A percentile compares a stretch with the other conserved stretches of the same genome.
These are phyloP conservation scores for Botrytis cinerea DNA, from an alignment of 2,329 filamentous ascomycete genomes.

Conservation along the genomic window DNA sequence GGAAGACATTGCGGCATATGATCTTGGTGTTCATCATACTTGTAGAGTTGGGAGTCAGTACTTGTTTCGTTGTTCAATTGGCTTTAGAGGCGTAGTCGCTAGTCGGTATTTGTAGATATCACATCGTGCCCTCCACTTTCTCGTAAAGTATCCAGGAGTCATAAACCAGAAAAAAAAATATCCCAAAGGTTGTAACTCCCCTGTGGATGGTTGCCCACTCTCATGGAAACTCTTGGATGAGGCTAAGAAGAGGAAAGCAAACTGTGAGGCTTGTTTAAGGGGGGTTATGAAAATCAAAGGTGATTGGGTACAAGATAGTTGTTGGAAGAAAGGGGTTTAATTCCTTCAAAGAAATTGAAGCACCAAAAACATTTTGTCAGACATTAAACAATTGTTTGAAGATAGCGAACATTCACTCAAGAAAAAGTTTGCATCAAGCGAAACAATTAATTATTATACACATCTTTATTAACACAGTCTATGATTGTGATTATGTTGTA, in stretches of 20 bases:
- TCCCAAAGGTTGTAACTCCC: neutral
- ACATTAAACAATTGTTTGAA: neutral
- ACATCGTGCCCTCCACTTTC: neutral
- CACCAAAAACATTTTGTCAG: neutral
- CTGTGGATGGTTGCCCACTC: neutral
- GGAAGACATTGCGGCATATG: neutral
- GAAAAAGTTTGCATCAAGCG: neutral
- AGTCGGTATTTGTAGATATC: neutral
- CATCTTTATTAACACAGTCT: neutral
- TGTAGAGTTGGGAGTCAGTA: neutral
- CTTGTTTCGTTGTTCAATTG: neutral
- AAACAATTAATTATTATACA: constrained; percentile 6
- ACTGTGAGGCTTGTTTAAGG: neutral
- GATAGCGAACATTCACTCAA: neutral
- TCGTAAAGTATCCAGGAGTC: neutral
- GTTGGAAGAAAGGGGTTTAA: neutral
- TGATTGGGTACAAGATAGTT: neutral
- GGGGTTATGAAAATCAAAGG: neutral
- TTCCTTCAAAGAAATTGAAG: neutral
- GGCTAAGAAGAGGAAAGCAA: neutral
- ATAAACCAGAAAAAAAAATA: neutral
- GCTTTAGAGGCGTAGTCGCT: neutral
- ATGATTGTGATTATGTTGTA: neutral
- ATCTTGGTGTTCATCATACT: neutral
- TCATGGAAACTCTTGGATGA: neutral